These are phyloP conservation scores for Paramecium tetraurelia DNA, from an alignment of 73 alveolate species.

Conservation along the genomic window DNA sequence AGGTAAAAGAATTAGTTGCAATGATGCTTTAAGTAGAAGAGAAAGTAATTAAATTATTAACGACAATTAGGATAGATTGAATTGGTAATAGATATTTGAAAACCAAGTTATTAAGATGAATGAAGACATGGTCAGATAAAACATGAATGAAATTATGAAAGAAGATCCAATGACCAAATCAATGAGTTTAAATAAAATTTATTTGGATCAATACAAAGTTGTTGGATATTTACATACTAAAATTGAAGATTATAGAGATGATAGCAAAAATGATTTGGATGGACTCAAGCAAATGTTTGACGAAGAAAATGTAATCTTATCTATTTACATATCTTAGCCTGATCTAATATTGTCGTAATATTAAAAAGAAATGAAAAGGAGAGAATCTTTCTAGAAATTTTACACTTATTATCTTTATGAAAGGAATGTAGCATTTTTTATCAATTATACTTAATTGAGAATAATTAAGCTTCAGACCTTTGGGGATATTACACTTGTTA, in stretches of 20 bases:
- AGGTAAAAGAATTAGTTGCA: conserved; percentile 57
- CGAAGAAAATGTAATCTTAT: conserved; percentile 2
- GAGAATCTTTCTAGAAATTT: conserved; percentile 48
- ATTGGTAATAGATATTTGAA: conserved; percentile 58
- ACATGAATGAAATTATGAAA: conserved; percentile 22
- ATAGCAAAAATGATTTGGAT: conserved; percentile 28
- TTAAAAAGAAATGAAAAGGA: conserved; percentile 53
- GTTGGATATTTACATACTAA: conserved; percentile 48
- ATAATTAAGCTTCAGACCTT: conserved; percentile 42
- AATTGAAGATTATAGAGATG: conserved; percentile 33
- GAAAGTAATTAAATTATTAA: neutral
- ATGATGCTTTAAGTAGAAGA: conserved; percentile 53
- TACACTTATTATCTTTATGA: conserved; percentile 51
- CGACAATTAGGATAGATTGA: conserved; percentile 33
- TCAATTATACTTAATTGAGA: conserved; percentile 43
- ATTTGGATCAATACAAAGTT: conserved; percentile 52
- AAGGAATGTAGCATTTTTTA: conserved; percentile 58
- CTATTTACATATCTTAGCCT: neutral
- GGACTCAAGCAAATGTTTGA: conserved; percentile 4
- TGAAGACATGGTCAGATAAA: conserved; percentile 41
- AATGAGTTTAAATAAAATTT: conserved; percentile 42
- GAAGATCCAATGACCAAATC: conserved; percentile 48
- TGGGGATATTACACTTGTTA: neutral
- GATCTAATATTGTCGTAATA: conserved; percentile 39
- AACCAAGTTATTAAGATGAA: conserved; percentile 48